Conservation (phyloP, 2,329 filamentous ascomycete genomes). For the Plenodomus lindquistii region DNA sequence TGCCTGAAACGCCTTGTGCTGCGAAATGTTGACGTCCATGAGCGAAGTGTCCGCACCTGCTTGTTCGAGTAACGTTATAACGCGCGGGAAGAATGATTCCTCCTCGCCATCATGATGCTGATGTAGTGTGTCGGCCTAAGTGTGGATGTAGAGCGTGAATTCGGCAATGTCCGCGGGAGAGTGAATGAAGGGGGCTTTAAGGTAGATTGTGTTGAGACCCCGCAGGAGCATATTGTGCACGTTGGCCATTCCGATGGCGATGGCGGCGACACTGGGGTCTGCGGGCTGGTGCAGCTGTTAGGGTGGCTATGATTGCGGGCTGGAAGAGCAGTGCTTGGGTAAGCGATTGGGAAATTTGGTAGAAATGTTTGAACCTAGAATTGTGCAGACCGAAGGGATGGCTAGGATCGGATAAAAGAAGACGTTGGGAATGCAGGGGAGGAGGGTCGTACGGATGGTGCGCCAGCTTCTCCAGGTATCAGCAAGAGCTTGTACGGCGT, state of each 20-base stretch:
- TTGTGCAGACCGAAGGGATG: no score
- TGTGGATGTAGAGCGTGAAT: conserved; percentile 34
- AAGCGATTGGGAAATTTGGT: no score
- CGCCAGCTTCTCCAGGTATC: no score
- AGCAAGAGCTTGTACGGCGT: no score
- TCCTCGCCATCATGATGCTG: conserved; percentile 46
- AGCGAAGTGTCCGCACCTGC: conserved; percentile 14
- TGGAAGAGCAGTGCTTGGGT: no score
- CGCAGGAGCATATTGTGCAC: conserved; percentile 44
- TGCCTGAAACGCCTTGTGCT: conserved; percentile 41
- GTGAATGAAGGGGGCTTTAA: conserved; percentile 32
- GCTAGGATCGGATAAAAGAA: no score
- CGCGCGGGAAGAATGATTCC: conserved; percentile 39
- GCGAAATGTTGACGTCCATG: conserved; percentile 40
- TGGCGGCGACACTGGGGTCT: conserved; percentile 23
- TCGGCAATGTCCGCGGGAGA: conserved; percentile 25
- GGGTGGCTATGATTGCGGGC: no score
- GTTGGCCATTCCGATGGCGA: conserved; percentile 45
- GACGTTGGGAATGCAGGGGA: no score
- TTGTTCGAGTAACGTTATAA: conserved; percentile 36
- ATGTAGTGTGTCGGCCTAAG: conserved; percentile 42
- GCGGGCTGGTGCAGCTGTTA: no score
- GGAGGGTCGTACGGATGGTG: background rate
- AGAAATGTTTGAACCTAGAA: no score
- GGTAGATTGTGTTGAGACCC: conserved; percentile 44